phyloP scores from a whole-genome alignment of 306 rosid species.

The Castanospermum australe region DNA sequence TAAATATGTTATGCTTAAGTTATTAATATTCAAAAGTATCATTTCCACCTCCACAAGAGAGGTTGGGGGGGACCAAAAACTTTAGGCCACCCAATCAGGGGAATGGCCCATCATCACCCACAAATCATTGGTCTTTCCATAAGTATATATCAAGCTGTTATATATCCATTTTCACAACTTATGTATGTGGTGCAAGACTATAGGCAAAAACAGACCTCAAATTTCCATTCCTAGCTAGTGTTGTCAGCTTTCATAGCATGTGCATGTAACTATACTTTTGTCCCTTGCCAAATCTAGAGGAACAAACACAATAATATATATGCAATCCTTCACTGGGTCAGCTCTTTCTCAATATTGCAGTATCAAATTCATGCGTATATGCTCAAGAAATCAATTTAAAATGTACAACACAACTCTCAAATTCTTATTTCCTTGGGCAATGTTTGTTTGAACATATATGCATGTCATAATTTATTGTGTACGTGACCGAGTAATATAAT shows the following conservation, averaged over 20 bases:
- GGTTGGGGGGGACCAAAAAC: neutral
- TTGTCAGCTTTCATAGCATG: neutral
- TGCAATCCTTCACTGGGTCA: neutral
- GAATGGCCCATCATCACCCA: too few relatives aligned
- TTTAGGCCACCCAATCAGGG: neutral
- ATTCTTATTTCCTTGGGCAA: too few relatives aligned
- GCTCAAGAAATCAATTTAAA: too few relatives aligned
- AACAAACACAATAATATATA: neutral
- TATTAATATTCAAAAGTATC: neutral
- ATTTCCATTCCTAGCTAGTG: neutral
- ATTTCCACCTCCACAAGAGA: neutral
- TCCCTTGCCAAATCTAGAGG: neutral
- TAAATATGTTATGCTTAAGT: neutral
- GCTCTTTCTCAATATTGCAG: neutral
- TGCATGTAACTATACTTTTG: neutral
- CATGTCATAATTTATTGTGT: neutral
- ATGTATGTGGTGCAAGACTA: neutral
- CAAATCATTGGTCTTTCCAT: too few relatives aligned
- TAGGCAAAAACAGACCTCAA: neutral
- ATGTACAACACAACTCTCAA: neutral
- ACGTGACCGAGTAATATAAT: neutral
- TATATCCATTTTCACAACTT: too few relatives aligned
- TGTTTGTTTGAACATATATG: too few relatives aligned
- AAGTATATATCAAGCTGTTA: too few relatives aligned
- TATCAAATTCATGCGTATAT: too few relatives aligned